Evolutionary conservation across 805 yeast genomes (phyloP), one percentile per base, ranked within the genome.

Genomic region (Kluyveromyces dobzhanskii): DNA sequence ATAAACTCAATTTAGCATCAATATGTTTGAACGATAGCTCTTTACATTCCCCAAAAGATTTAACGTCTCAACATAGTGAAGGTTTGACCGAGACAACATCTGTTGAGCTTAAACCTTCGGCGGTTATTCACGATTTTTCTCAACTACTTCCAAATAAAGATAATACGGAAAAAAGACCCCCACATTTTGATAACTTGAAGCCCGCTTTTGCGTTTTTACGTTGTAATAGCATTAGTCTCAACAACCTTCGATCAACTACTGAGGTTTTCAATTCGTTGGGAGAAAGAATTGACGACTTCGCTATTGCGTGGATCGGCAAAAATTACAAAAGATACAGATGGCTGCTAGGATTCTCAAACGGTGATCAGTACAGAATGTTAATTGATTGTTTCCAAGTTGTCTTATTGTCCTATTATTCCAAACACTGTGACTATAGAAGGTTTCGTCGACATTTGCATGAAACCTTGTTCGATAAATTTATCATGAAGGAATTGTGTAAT

Each of bases 331-430:
- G 19, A 31, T 4, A 17, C 21, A 3, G 17, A n/a, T 11, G 39
- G 41, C 14, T 33, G 38, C 12, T 31, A 18, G 17, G 35, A 32
- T 7, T 23, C 42, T n/a, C 10, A 25, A 26, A 5, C 7, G 24
- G 4, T 13, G 18, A 25, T 4, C 10, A 26, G 12, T n/a, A 14
- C 4, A n/a, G 12, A 16, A 12, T 9, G 14, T 24, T 53, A 11
- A 38, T 39, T 9, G 31, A 40, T 9, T 46, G 51, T 24, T 45
- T 53, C n/a, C 54, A 56, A 31, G 25, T 41, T 5, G 18, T 54
- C 7, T 14, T 54, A 12, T 30, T 48, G 1, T 54, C 59, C 2
- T 45, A 46, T 32, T 42, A 40, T 37, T 39, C 50, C 18, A 43
- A 17, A 29, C 21, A 43, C 18, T 21, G 13, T n/a, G 13, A 24